A percentile compares a stretch with the other conserved stretches of the same genome.
phyloP scores from a whole-genome alignment of 1,284 basidiomycete species.

The Rhizoctonia solani region DNA sequence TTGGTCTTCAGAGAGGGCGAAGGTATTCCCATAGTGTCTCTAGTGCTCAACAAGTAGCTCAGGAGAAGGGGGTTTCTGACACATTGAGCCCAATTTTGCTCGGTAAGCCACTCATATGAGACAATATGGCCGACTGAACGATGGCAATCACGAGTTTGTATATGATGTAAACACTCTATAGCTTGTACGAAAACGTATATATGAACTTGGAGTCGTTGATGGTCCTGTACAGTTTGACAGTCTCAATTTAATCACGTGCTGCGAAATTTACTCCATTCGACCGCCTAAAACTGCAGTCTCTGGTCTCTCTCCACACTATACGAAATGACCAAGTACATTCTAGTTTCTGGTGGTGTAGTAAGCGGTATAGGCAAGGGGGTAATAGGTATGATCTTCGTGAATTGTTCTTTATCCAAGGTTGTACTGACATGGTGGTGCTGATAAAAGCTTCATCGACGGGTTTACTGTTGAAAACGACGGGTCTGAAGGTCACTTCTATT shows the following conservation, averaged over 20 bases:
- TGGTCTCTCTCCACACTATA: neutral
- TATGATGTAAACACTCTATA: no score
- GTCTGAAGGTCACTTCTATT: constrained; percentile 96
- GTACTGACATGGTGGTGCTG: neutral
- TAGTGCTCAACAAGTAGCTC: no score
- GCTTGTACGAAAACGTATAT: no score
- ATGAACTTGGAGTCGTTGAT: no score
- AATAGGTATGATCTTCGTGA: constrained; percentile 64
- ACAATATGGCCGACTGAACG: no score
- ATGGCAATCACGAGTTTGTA: no score
- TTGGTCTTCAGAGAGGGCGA: no score
- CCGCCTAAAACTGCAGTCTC: neutral
- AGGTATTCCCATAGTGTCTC: no score
- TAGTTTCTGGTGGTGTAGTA: constrained; percentile 90
- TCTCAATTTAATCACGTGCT: neutral
- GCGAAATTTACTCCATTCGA: neutral
- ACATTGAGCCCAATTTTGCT: no score
- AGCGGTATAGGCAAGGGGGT: constrained; percentile 95
- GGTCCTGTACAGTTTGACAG: no score
- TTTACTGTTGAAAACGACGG: constrained; percentile 91
- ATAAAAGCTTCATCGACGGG: constrained; percentile 91
- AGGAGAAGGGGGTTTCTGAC: no score
- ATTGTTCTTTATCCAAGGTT: constrained; percentile 36
- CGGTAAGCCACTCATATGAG: no score
- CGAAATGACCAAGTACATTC: constrained; percentile 69